Evolutionary conservation across 768 basidiomycete species (phyloP), one percentile per base, ranked within the genome.

Genomic region (Rhizopogon roseolus): DNA sequence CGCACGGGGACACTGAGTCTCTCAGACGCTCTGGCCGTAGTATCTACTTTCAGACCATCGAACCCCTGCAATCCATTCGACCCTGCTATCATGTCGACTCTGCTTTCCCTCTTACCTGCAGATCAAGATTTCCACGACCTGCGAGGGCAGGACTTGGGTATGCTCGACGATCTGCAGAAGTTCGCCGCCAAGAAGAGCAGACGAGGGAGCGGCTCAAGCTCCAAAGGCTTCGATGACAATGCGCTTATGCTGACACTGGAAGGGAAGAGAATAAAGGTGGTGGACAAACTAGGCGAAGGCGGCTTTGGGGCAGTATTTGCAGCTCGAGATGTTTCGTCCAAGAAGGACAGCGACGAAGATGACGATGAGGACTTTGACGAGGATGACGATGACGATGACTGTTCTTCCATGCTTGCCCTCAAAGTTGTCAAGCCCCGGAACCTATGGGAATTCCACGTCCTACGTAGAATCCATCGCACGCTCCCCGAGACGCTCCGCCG

Each of bases 261-360:
- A 42, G 85, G 78, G 3, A 80, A 79, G 54, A 74, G 73, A 50
- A 93, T 89, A 63, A 80, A 79, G 50, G 82, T 98, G 4, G 72
- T 77, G 3, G 88, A 88, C 57, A 99, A 98, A 68, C 77, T 99
- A 22, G 97, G 97, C 16, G 97, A 99, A 71, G 97, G 97, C 5
- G 93, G 95, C 0, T 99, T 96, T 62, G 97, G 96, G 2, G 81
- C 88, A 3, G 97, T 99, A n/a, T 99, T 96, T 75, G 81, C 87
- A 56, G 91, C 90, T 4, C 78, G 80, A 52, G 79, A 85, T 64
- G 50, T 75, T 63, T 54, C 50, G 27, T 60, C 60, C 17, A 70
- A 79, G 10, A 76, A 81, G 6, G 71, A 72, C 28, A 64, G 57
- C 17, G 66, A 71, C 50, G 67, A 69, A 0, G 75, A 76, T 6